Evolutionary conservation across 768 basidiomycete species (phyloP).

Genomic region (Pulveroboletus frians): DNA sequence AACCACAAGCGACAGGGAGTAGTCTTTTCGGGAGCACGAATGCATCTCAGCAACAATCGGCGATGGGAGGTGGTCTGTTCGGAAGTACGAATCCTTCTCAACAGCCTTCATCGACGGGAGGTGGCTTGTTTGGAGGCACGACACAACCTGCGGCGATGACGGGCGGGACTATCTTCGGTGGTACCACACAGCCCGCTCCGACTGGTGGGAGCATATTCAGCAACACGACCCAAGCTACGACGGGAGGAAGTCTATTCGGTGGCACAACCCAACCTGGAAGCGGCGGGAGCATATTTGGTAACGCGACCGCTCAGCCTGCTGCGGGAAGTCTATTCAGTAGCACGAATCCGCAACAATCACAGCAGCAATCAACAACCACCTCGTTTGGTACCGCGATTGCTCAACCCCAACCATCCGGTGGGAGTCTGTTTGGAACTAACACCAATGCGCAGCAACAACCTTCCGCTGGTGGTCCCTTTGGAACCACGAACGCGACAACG

Average conservation of each 20-base stretch:
- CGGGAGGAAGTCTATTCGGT: conserved; percentile 21
- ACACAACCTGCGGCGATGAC: conserved; percentile 9
- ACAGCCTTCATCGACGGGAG: conserved; percentile 11
- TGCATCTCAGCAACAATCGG: conserved; percentile 23
- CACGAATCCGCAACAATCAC: conserved; percentile 15
- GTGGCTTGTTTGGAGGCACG: conserved; percentile 15
- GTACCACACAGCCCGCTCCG: conserved; percentile 11
- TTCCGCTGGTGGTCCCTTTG: conserved; percentile 23
- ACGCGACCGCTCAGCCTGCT: conserved; percentile 18
- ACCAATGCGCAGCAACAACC: conserved; percentile 20
- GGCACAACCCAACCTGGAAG: conserved; percentile 14
- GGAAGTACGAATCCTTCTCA: conserved; percentile 12
- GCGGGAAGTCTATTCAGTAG: conserved; percentile 24
- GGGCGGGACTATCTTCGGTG: conserved; percentile 10
- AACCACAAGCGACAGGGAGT: conserved; percentile 20
- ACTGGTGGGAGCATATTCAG: conserved; percentile 15
- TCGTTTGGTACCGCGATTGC: conserved; percentile 20
- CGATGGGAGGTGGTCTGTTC: conserved; percentile 15
- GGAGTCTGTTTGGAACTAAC: conserved; percentile 15
- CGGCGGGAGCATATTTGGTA: conserved; percentile 21
- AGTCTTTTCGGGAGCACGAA: conserved; percentile 23
- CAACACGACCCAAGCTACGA: conserved; percentile 1
- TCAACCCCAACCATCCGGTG: conserved; percentile 20
- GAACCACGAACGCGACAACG: conserved; percentile 12
- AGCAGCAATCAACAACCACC: conserved; percentile 9